A percentile compares a stretch with the other conserved stretches of the same genome.
Conservation (phyloP, 495 filamentous ascomycete genomes). For the Aspergillus homomorphus region DNA sequence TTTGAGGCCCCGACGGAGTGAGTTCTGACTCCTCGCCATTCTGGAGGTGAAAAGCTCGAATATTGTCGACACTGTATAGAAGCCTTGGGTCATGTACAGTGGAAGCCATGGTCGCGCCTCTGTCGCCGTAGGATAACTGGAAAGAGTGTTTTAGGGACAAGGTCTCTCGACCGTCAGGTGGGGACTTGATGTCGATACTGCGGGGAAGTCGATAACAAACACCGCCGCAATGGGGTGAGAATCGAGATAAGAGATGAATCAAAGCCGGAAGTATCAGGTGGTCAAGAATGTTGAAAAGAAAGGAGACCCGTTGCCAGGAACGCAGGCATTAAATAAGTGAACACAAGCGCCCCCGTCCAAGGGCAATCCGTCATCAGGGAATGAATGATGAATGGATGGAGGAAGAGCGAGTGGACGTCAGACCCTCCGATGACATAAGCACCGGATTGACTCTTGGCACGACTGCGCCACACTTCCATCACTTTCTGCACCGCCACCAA, state of each 20-base stretch:
- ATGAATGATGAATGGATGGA: not conserved
- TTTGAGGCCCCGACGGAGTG: conserved; percentile 82
- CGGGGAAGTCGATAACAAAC: conserved; percentile 6
- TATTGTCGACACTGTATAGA: conserved; percentile 51
- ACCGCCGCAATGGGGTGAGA: not conserved
- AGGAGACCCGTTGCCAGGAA: not conserved
- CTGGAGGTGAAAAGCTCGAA: conserved; percentile 82
- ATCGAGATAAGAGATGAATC: not conserved
- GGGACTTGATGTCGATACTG: not conserved
- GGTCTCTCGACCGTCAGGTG: not conserved
- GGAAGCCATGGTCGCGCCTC: conserved; percentile 11
- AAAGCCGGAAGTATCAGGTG: not conserved
- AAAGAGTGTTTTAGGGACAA: not conserved
- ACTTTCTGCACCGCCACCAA: not conserved
- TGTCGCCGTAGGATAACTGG: not conserved
- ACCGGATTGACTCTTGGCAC: not conserved
- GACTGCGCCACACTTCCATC: conserved; percentile 3
- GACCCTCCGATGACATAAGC: not conserved
- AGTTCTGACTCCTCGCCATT: conserved; percentile 80
- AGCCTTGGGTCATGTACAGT: conserved; percentile 17
- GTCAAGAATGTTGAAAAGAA: not conserved
- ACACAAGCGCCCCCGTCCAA: not conserved
- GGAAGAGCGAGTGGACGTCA: not conserved
- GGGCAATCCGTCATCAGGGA: not conserved
- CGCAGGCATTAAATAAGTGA: not conserved